These are phyloP conservation scores for Zygotorulaspora mrakii DNA, from an alignment of 1,139 yeast genomes.

Conservation along the genomic window DNA sequence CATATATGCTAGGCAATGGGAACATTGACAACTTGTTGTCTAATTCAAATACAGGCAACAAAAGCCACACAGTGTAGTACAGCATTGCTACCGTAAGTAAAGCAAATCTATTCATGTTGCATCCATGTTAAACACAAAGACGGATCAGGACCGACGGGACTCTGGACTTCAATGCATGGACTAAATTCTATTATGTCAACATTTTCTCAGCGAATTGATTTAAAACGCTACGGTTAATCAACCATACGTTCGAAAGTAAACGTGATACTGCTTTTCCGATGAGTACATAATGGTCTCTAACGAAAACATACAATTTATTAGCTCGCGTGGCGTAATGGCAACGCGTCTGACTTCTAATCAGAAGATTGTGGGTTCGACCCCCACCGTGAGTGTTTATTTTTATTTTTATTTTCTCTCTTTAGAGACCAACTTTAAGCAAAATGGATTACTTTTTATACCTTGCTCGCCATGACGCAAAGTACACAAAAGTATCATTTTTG, in stretches of 20 bases:
- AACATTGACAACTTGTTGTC: slow-evolving; percentile 25
- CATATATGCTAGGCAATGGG: slow-evolving; percentile 32
- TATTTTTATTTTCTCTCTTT: background rate
- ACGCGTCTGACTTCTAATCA: slow-evolving; percentile 60
- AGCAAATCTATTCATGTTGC: slow-evolving; percentile 27
- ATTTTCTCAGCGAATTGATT: too few relatives aligned
- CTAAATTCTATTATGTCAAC: too few relatives aligned
- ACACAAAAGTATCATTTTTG: too few relatives aligned
- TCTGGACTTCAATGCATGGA: too few relatives aligned
- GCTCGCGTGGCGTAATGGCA: slow-evolving; percentile 61
- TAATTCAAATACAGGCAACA: slow-evolving; percentile 33
- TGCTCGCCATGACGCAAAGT: background rate
- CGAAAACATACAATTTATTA: background rate
- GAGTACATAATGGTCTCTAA: too few relatives aligned
- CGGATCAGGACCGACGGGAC: too few relatives aligned
- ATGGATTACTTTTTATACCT: background rate
- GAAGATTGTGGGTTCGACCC: slow-evolving; percentile 60
- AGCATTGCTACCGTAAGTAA: slow-evolving; percentile 22
- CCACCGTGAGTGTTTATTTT: slow-evolving; percentile 48
- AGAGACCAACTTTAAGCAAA: background rate
- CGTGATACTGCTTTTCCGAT: too few relatives aligned
- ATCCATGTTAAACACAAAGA: too few relatives aligned
- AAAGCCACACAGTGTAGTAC: slow-evolving; percentile 33
- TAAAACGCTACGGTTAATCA: too few relatives aligned
- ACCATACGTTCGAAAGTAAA: too few relatives aligned